These are phyloP conservation scores for Salix viminalis DNA, from an alignment of 345 rosid genomes.

Conservation along the genomic window DNA sequence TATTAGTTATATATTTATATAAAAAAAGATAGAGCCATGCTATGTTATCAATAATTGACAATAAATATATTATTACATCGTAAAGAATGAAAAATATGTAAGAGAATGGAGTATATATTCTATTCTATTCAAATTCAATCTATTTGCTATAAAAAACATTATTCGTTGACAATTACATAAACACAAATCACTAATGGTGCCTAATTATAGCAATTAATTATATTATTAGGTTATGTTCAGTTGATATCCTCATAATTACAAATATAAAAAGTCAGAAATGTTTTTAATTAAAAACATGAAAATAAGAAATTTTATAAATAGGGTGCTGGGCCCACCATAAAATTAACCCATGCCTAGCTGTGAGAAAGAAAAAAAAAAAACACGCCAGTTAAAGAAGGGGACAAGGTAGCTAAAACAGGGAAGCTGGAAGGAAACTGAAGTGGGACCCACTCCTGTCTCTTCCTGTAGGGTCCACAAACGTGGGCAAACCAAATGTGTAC, in stretches of 20 bases:
- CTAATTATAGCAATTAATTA: not conserved
- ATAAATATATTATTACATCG: not conserved
- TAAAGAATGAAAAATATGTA: not conserved
- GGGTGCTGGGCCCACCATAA: conserved; percentile 19
- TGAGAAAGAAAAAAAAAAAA: not conserved
- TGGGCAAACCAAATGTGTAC: not conserved
- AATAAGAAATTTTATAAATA: no score
- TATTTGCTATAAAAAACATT: not conserved
- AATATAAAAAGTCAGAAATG: no score
- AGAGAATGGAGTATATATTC: not conserved
- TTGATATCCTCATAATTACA: no score
- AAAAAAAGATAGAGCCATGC: not conserved
- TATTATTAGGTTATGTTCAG: no score
- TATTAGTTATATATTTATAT: not conserved
- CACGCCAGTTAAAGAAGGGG: not conserved
- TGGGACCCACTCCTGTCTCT: conserved; percentile 29
- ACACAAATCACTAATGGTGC: not conserved
- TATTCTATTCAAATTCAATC: not conserved
- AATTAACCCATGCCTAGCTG: conserved; percentile 36
- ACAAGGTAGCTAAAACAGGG: conserved; percentile 29
- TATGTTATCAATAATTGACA: not conserved
- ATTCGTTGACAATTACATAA: not conserved
- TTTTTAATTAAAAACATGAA: no score
- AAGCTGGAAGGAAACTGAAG: conserved; percentile 31
- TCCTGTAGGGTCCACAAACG: conserved; percentile 12